Percentiles rank a stretch among this genome's conserved stretches.
phyloP scores from a whole-genome alignment of 352 stramenopile species.

The Pythium phragmitis region DNA sequence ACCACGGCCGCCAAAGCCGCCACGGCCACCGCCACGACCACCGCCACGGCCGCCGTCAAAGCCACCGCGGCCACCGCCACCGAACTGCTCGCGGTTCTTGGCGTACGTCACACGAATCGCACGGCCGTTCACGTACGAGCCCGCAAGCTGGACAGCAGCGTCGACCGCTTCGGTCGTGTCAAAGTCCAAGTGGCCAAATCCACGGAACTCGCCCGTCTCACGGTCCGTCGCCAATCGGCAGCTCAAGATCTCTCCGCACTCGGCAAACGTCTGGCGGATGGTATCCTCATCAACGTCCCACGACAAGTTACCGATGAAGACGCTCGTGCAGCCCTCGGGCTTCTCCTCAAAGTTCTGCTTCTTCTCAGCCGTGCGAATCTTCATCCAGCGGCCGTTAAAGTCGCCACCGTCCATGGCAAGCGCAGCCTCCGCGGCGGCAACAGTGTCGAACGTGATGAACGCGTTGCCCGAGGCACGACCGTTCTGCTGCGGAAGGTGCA shows the following conservation, averaged over 20 bases:
- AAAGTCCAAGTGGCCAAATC: constrained; percentile 98
- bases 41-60: too few species aligned
- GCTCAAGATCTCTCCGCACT: constrained; percentile 94
- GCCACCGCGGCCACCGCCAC: constrained; percentile 32
- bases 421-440: constrained; percentile 71
- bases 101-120: constrained; percentile 95
- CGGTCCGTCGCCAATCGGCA: constrained; percentile 95
- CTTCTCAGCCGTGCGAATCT: constrained; percentile 89
- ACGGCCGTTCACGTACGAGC: constrained; percentile 91
- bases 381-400: constrained; percentile 95
- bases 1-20: too few species aligned
- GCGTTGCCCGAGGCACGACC: constrained; percentile 93
- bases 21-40: too few species aligned
- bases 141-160: constrained; percentile 89
- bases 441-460: constrained; percentile 91
- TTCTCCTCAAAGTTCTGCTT: constrained; percentile 90
- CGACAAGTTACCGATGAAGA: constrained; percentile 98
- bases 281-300: constrained; percentile 96
- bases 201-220: constrained; percentile 97
- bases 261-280: constrained; percentile 90
- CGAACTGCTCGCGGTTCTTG: constrained; percentile 58
- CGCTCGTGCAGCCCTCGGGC: constrained; percentile 92
- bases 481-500: constrained; percentile 89
- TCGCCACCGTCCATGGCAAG: constrained; percentile 93
- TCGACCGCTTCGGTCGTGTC: constrained; percentile 93